Conservation (phyloP, 2,329 filamentous ascomycete genomes). For the Neofusicoccum sp. region DNA sequence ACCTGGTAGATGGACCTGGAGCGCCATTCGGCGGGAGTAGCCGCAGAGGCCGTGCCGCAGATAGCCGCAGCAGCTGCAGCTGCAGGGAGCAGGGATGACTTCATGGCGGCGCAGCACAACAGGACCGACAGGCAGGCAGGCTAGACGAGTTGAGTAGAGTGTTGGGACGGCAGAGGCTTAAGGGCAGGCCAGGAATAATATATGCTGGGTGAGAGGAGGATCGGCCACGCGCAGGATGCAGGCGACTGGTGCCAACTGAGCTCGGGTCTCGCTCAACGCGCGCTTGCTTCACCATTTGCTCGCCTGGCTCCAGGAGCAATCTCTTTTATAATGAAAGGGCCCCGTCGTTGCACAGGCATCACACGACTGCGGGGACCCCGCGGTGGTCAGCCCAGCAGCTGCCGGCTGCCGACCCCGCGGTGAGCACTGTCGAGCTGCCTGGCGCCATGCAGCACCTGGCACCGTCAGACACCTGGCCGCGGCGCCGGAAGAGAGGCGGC, state of each 20-base stretch:
- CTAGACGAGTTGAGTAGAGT: not conserved
- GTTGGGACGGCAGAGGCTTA: not conserved
- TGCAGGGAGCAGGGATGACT: conserved; percentile 8
- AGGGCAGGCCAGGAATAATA: not conserved
- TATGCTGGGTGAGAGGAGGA: not conserved
- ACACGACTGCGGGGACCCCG: not conserved
- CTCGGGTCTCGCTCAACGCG: not conserved
- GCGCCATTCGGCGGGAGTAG: conserved; percentile 38
- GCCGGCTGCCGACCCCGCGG: not conserved
- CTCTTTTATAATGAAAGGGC: conserved; percentile 1
- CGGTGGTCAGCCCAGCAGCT: not conserved
- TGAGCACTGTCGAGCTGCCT: not conserved
- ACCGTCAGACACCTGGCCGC: not conserved
- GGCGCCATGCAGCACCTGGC: not conserved
- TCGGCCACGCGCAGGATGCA: not conserved
- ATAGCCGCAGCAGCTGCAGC: conserved; percentile 10
- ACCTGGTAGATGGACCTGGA: conserved; percentile 43
- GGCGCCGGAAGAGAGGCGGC: not conserved
- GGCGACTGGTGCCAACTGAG: not conserved
- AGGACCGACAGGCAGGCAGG: too few relatives aligned
- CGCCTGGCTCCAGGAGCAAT: not conserved
- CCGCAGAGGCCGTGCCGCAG: conserved; percentile 22
- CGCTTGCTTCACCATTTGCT: not conserved
- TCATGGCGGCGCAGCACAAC: conserved; percentile 13
- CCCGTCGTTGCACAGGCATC: not conserved